Evolutionary conservation across 805 yeast species (phyloP).

Genomic region (Ogataea philodendri): DNA sequence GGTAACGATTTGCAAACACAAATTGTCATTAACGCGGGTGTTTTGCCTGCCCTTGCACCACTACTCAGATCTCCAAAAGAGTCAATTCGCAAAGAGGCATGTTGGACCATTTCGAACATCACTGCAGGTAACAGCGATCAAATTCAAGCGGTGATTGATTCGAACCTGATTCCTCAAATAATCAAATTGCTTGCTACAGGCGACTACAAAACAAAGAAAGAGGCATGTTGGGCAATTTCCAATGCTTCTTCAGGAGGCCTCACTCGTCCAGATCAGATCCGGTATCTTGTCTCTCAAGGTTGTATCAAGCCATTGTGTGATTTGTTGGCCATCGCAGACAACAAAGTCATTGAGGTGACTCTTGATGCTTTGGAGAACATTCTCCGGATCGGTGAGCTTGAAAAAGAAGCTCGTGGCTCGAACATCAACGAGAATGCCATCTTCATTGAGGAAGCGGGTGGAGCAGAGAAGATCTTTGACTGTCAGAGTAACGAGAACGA

Average conservation of each 20-base stretch:
- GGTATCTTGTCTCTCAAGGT: slow-evolving; percentile 90
- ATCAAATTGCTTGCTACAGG: slow-evolving; percentile 72
- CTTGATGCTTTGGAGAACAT: slow-evolving; percentile 94
- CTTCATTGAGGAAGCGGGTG: slow-evolving; percentile 96
- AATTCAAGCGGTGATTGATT: slow-evolving; percentile 94
- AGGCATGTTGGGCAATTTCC: slow-evolving; percentile 99
- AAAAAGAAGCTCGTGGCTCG: slow-evolving; percentile 71
- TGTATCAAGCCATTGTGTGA: slow-evolving; percentile 97
- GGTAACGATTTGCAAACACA: slow-evolving; percentile 97
- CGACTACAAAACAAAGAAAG: slow-evolving; percentile 94
- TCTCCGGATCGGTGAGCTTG: slow-evolving; percentile 90
- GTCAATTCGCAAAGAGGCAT: slow-evolving; percentile 92
- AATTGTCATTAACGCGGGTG: slow-evolving; percentile 89
- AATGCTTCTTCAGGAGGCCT: slow-evolving; percentile 97
- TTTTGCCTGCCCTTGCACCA: slow-evolving; percentile 78
- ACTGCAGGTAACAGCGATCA: slow-evolving; percentile 97
- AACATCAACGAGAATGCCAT: slow-evolving; percentile 82
- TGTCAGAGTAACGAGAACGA: slow-evolving; percentile 92
- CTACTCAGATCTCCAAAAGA: slow-evolving; percentile 84
- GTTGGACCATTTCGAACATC: slow-evolving; percentile 98
- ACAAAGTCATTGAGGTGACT: slow-evolving; percentile 90
- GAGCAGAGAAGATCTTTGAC: slow-evolving; percentile 92
- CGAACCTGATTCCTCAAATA: slow-evolving; percentile 90
- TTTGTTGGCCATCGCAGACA: slow-evolving; percentile 80
- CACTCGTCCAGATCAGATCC: slow-evolving; percentile 86